Conservation (phyloP, 768 basidiomycete species). For the Auricularia sp. region DNA sequence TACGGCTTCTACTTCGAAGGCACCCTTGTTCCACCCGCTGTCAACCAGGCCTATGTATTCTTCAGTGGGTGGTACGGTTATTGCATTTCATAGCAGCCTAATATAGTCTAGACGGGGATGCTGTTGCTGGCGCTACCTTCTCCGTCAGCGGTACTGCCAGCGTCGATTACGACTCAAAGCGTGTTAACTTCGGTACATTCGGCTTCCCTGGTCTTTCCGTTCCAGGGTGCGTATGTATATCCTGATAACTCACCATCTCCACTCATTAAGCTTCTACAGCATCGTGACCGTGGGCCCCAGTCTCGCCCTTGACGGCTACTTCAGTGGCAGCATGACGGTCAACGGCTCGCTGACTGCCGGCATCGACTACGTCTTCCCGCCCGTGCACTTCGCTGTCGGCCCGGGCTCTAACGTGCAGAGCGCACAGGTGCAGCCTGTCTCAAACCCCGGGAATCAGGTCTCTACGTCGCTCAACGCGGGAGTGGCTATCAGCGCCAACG, state of each 20-base stretch:
- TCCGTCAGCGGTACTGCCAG: too few species aligned
- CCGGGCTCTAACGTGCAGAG: background rate
- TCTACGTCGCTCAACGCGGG: background rate
- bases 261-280: background rate
- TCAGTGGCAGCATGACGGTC: background rate
- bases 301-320: background rate
- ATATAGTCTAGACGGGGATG: too few species aligned
- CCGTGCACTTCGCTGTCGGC: background rate
- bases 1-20: conserved; percentile 6
- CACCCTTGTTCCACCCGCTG: conserved; percentile 2
- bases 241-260: too few species aligned
- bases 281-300: background rate
- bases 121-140: too few species aligned
- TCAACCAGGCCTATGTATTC: conserved; percentile 3
- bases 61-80: background rate
- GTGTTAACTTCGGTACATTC: too few species aligned
- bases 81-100: too few species aligned
- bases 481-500: background rate
- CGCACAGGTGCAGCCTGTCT: background rate
- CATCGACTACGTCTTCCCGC: background rate
- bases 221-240: background rate
- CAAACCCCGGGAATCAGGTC: background rate
- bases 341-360: background rate
- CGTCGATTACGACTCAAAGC: too few species aligned
- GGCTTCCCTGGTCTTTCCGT: background rate